Evolutionary conservation across 1,284 basidiomycete species (phyloP).

Genomic region (Entoloma clypeatum): DNA sequence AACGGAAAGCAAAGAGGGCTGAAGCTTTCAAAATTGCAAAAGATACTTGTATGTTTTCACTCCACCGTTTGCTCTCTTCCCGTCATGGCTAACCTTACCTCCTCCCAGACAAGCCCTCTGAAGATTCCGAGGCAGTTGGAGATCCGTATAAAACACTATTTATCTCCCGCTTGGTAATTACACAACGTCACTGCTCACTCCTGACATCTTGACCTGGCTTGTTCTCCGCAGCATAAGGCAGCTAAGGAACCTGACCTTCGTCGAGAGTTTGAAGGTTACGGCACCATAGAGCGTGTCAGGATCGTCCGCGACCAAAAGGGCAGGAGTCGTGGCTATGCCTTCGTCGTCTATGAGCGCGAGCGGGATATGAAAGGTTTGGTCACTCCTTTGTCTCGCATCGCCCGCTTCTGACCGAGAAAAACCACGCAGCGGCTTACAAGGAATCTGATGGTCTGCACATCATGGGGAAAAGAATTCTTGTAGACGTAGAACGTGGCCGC

Average conservation of each 20-base stretch:
- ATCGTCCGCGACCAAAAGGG: constrained; percentile 89
- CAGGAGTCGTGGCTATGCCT: constrained; percentile 89
- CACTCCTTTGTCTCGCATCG: constrained; percentile 14
- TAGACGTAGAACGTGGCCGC: constrained; percentile 97
- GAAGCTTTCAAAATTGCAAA: constrained; percentile 82
- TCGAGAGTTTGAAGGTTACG: constrained; percentile 94
- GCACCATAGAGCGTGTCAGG: constrained; percentile 88
- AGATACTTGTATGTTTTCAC: constrained; percentile 66
- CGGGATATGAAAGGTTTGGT: too few relatives aligned
- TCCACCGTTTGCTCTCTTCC: constrained; percentile 3
- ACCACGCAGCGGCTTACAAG: constrained; percentile 98
- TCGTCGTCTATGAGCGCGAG: constrained; percentile 96
- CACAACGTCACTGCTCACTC: constrained; percentile 7
- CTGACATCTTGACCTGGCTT: constrained; percentile 1
- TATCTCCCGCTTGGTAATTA: constrained; percentile 81
- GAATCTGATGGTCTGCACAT: constrained; percentile 98
- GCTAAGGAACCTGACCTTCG: constrained; percentile 90
- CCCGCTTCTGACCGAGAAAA: constrained; percentile 18
- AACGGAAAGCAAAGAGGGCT: constrained; percentile 73
- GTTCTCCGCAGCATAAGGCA: constrained; percentile 66
- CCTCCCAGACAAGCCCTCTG: constrained; percentile 78
- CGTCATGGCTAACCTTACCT: too few relatives aligned
- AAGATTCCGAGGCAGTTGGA: constrained; percentile 90
- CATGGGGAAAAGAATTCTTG: constrained; percentile 92
- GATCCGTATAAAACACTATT: constrained; percentile 99